Conservation (phyloP, 139 green algal genomes). For the Diplosphaera chodatii region DNA sequence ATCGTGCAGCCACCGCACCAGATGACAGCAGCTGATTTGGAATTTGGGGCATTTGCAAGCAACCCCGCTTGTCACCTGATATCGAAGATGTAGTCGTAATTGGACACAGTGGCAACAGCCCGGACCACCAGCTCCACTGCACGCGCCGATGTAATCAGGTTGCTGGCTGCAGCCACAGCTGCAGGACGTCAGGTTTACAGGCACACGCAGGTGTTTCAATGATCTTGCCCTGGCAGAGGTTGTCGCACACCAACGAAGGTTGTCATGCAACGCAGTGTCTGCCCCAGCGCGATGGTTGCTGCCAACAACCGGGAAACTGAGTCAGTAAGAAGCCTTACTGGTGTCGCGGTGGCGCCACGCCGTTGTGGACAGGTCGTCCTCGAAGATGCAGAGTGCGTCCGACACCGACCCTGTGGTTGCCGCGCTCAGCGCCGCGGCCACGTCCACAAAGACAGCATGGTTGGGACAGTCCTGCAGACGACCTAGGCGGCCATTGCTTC, state of each 20-base stretch:
- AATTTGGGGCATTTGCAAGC: too few relatives aligned
- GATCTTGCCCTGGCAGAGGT: too few relatives aligned
- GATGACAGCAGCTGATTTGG: too few relatives aligned
- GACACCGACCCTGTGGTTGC: not conserved
- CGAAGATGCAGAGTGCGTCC: conserved; percentile 6
- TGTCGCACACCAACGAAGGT: too few relatives aligned
- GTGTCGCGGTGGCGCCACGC: conserved; percentile 10
- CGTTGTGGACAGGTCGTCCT: not conserved
- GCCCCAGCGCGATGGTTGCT: too few relatives aligned
- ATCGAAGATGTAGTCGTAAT: not conserved
- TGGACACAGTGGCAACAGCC: conserved; percentile 10
- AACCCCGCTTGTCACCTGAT: too few relatives aligned
- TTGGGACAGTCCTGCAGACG: conserved; percentile 5
- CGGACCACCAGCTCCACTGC: conserved; percentile 9
- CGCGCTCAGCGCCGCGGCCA: not conserved
- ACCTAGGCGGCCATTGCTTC: too few relatives aligned
- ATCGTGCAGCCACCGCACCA: too few relatives aligned
- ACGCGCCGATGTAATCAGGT: not conserved
- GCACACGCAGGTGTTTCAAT: too few relatives aligned
- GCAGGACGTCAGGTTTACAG: too few relatives aligned
- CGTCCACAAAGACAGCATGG: not conserved
- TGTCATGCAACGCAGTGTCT: too few relatives aligned
- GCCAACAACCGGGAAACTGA: too few relatives aligned
- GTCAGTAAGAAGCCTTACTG: not conserved
- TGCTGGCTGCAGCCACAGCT: not conserved